phyloP scores from a whole-genome alignment of 2,329 filamentous ascomycete species.

The Ascochyta pisi region DNA sequence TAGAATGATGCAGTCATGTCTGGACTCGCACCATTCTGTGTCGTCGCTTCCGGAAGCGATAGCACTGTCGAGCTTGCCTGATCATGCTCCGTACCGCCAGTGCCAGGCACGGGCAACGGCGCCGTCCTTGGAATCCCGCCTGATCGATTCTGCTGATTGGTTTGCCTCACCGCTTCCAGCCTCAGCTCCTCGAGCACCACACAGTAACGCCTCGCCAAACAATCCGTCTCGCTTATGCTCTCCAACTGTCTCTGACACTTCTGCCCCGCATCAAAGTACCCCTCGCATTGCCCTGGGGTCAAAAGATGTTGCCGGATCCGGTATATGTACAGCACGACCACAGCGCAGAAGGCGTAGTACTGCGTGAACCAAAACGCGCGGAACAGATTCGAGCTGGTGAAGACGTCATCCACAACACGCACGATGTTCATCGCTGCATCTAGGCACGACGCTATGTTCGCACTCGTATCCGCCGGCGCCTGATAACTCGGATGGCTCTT shows the following conservation, averaged over 20 bases:
- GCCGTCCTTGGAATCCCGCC: not conserved
- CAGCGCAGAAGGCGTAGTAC: constrained; percentile 62
- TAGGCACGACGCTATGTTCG: constrained; percentile 55
- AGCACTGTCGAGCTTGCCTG: constrained; percentile 1
- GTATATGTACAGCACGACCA: constrained; percentile 63
- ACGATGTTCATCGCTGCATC: constrained; percentile 57
- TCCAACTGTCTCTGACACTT: constrained; percentile 51
- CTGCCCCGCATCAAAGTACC: constrained; percentile 53
- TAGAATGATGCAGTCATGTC: constrained; percentile 21
- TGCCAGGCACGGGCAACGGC: constrained; percentile 1
- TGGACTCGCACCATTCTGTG: constrained; percentile 25
- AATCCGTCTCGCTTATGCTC: constrained; percentile 41
- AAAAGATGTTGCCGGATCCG: constrained; percentile 58
- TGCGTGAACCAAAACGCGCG: constrained; percentile 62
- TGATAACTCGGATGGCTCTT: constrained; percentile 25
- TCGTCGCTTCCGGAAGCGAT: constrained; percentile 9
- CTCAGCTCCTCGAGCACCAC: constrained; percentile 62
- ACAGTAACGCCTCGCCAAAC: constrained; percentile 55
- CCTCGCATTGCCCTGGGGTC: constrained; percentile 57
- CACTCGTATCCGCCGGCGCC: constrained; percentile 27
- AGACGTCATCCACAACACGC: constrained; percentile 53
- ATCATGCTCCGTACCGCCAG: constrained; percentile 1
- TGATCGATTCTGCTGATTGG: constrained; percentile 15
- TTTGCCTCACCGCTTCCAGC: constrained; percentile 49
- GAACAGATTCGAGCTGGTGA: constrained; percentile 51